Base-by-base conservation (phyloP, 495 filamentous ascomycete species). In the Aspergillus affinis region DNA sequence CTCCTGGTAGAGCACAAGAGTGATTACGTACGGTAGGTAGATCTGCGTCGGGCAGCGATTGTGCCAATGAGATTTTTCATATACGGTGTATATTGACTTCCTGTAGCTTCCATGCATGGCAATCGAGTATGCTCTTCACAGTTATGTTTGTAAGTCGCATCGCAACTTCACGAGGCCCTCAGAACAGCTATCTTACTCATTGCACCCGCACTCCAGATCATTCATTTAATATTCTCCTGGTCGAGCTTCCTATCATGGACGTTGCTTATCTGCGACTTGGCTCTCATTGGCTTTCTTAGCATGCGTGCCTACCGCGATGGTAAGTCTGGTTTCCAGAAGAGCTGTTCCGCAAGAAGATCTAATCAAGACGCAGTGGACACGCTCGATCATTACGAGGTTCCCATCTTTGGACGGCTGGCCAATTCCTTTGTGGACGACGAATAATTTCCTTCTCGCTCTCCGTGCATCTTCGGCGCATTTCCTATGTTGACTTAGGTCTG, bases 351-450 rank as follows among this genome's bases (percentile, higher is more conserved):
- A 46, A 20, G n/a, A 7, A 30, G 32, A 57, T 30, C 49, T 58
- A 27, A 58, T 41, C 36, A 17, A 13, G 4, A 60, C 9, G 0
- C 57, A 89, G 86, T 93, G 30, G 92, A 94, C 63, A 96, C 90
- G 7, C 81, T 97, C 48, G 94, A 97, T 70, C 87, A 92, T 77
- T 93, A 87, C 62, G 91, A 97, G 71, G 83, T 97, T n/a, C 93
- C 93, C 4, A 84, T 95, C 71, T 89, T 97, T 17, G 75, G 75
- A 26, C 71, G 63, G 17, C 78, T 97, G 70, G 93, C 93, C 44
- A 96, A 90, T 75, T 88, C 88, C 21, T 92, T 97, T 72, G 81
- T 98, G 58, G 93, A 98, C 74, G 88, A 95, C 71, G 93, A 98
- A 78, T 98, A 62, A 78, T 36, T 13, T 19, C 30, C 88, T 92